Base-by-base conservation (phyloP, 208 protist species). In the Trypanosoma conorhini region DNA sequence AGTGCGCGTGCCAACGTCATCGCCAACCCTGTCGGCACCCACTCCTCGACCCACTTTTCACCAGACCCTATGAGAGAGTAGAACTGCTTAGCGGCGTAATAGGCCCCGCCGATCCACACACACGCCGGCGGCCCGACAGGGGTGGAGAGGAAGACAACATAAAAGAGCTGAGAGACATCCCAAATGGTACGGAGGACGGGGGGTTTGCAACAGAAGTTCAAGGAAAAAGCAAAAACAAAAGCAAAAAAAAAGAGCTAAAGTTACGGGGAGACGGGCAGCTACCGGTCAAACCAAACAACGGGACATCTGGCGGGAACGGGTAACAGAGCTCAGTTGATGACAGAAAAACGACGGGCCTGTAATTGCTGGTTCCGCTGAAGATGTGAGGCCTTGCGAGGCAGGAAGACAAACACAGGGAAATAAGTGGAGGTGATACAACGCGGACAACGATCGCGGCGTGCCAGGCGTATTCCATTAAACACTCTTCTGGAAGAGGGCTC, bases 361-460 rank as follows among this genome's bases (percentile, higher is more conserved):
- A 67, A 71, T 67, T 71, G 68, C 65, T 68, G 54, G 50, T 52
- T 62, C 60, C 64, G 54, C 61, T 63, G n/a, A n/a, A n/a, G 33
- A 50, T 7, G 56, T 48, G 24, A 54, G 52, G 33, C 51, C 12
- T 17, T 1, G 22, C 22, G 9, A 54, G 28, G 55, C 21, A 19
- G 59, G 19, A 40, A 31, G 22, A 24, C 28, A 40, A 70, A 62
- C 15, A 64, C 63, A 22, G 28, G 63, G 40, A 71, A 59, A 44
- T 5, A 17, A 17, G 21, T 22, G 56, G 54, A 22, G 35, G 59
- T 21, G 24, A 46, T 21, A 35, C 21, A 38, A 70, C 19, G 55
- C 52, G 19, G n/a, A 52, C 42, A 70, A 62, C 9, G 38, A 5
- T 35, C 46, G 1, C 40, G 28, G 24, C 31, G 51, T 33, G 59